Evolutionary conservation across 2,329 filamentous ascomycete species (phyloP), one percentile per base, ranked within the genome.

Genomic region (Cadophora malorum): DNA sequence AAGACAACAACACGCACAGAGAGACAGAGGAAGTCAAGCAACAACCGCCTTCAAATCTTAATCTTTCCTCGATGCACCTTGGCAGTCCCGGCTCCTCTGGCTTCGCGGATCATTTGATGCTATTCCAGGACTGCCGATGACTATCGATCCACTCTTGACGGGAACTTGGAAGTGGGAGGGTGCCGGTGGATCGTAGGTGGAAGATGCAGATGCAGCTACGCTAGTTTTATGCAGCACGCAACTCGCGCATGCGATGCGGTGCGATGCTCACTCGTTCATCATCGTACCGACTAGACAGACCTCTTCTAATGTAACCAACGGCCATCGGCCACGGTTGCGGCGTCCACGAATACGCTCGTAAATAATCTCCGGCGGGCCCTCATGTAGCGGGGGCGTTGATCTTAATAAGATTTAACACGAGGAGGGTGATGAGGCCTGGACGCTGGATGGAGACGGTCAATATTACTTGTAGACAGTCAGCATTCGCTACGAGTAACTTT

Each of bases 341-440:
- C 62, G 52, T 58, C 33, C 50, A 41, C 52, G 52, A 64, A 19
- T 47, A 25, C 38, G 23, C 28, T 58, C 50, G 50, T 31, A 31
- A 45, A 58, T 58, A 64, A 64, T 64, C 38, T 64, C 63, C 63
- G 63, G 52, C 4, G 31, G 63, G 52, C 14, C 52, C 53, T 38
- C 49, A 33, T 25, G 33, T 9, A 56, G 28, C 19, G 33, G 38
- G 63, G 53, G 52, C 33, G 35, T 25, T 56, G 35, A 64, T 64
- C 52, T 56, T 21, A 64, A 56, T 56, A 56, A 64, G 52, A 64
- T 64, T 64, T 19, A 41, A 58, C 33, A 28, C 52, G 53, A 64
- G 52, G 35, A 28, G 21, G n/a, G 50, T 31, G 50, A 41, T 58
- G n/a, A 63, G 60, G 28, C 28, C 12, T 52, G 45, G 21, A 23